Base-by-base conservation (phyloP, 192 early-diverging fungal species). In the Linnemannia zychae region DNA sequence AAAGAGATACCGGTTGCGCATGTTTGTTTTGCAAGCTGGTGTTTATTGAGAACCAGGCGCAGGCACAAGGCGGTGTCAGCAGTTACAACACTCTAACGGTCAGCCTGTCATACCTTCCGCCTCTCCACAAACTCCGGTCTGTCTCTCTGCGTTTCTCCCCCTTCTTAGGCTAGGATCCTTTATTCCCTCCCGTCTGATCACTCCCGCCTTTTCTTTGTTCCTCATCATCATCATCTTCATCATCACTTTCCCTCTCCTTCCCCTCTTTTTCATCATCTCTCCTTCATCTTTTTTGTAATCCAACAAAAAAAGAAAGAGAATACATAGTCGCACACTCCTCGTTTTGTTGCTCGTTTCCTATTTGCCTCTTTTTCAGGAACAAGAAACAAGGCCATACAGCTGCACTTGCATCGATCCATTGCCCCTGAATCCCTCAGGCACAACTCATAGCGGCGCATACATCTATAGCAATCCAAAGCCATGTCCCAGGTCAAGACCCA, bases 401-500 rank as follows among this genome's bases (percentile, higher is more conserved):
- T 53, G 18, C 72, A 47, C 65, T 60, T 60, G 9, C 22, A 60
- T 60, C 57, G 28, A 11, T 60, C 24, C 9, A 28, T 22, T 4
- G 4, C 50, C 16, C 20, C 16, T 20, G 3, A 18, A 4, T 22
- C 18, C 28, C 57, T 12, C 52, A 53, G 52, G 22, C 53, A 7
- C 53, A 22, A 6, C 52, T 57, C 52, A 24, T 20, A 67, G 13
- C 70, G n/a, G n/a, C n/a, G 28, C 31, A 33, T 24, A 49, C 16
- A 33, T 18, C 52, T 22, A 6, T 36, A 28, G 0, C 17, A 36
- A 46, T 16, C 48, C n/a, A n/a, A 44, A 40, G 46, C 17, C 71
- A 75, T 81, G 73, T 70, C 73, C 67, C 74, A 72, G 40, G 60
- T 71, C 69, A 76, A 67, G 47, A 34, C 48, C 12, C 44, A 38